Base-by-base conservation (phyloP, 352 stramenopile genomes). In the Aphanomyces stellatus region DNA sequence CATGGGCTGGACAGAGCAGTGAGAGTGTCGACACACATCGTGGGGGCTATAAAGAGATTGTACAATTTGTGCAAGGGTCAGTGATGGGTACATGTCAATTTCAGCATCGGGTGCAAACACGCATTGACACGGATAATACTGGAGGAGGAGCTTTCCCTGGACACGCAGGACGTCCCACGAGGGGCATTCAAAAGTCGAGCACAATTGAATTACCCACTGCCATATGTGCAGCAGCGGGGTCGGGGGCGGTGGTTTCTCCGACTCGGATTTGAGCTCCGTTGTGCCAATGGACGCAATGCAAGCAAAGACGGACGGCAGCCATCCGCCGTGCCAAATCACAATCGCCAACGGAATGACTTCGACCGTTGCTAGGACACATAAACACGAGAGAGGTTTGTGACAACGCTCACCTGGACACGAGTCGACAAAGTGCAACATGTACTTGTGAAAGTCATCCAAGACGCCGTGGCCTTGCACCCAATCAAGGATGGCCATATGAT, bases 361-460 rank as follows among this genome's bases (percentile, higher is more conserved):
- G 10, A 53, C 46, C 30, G 49, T 40, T 46, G 13, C 37, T 46
- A 46, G 11, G n/a, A 46, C 13, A 46, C 13, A 19, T 2, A 46
- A n/a, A n/a, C 11, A 2, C n/a, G 13, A n/a, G 11, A 19, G n/a
- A 46, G 13, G 11, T 19, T 46, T 19, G 25, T 37, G 5, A 30
- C 30, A 22, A 57, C 30, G n/a, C n/a, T 35, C 33, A 57, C 49
- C 49, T 40, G 49, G 49, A 17, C 6, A 22, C 5, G 49, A 30
- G 6, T 56, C 10, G 34, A 67, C 22, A 42, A 55, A 41, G 48
- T 17, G 25, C n/a, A 59, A 11, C 60, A 67, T 67, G 30, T 57
- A 67, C 41, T 40, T 17, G 28, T 67, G 40, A n/a, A 67, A 67
- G 34, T 67, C 40, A 10, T 67, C 19, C 8, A 67, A 24, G 15